Conservation (phyloP, 164 flowering plant species). For the Chimonanthus praecox region DNA sequence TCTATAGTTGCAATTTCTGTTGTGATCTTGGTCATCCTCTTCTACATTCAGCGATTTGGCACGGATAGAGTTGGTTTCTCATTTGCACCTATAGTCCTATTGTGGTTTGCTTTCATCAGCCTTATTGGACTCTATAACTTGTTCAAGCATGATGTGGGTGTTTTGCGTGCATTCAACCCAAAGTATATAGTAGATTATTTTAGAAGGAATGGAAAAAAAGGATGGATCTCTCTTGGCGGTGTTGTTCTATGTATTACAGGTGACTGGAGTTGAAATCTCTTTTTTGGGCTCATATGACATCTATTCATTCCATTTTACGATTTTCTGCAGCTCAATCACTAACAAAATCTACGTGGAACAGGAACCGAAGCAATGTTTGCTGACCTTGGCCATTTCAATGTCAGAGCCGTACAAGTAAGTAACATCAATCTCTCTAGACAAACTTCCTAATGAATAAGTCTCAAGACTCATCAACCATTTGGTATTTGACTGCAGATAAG, state of each 20-base stretch:
- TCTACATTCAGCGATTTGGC: conserved; percentile 60
- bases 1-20: conserved; percentile 52
- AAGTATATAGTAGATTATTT: conserved; percentile 50
- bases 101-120: conserved; percentile 61
- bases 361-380: conserved; percentile 97
- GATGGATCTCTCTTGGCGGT: conserved; percentile 85
- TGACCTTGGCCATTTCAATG: conserved; percentile 76
- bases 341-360: conserved; percentile 16
- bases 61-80: conserved; percentile 73
- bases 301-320: neutral
- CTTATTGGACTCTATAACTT: conserved; percentile 70
- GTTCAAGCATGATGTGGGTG: conserved; percentile 41
- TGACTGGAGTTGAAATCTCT: conserved; percentile 3
- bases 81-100: conserved; percentile 59
- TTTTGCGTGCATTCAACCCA: conserved; percentile 64
- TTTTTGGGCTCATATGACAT: neutral
- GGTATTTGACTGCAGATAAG: conserved; percentile 42
- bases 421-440: neutral
- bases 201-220: conserved; percentile 52
- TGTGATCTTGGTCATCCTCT: conserved; percentile 53
- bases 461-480: neutral
- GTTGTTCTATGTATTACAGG: conserved; percentile 73
- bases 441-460: neutral
- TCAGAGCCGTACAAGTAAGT: conserved; percentile 61
- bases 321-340: neutral